Conservation (phyloP, 139 green algal genomes). For the Chlamydomonas schloesseri region DNA sequence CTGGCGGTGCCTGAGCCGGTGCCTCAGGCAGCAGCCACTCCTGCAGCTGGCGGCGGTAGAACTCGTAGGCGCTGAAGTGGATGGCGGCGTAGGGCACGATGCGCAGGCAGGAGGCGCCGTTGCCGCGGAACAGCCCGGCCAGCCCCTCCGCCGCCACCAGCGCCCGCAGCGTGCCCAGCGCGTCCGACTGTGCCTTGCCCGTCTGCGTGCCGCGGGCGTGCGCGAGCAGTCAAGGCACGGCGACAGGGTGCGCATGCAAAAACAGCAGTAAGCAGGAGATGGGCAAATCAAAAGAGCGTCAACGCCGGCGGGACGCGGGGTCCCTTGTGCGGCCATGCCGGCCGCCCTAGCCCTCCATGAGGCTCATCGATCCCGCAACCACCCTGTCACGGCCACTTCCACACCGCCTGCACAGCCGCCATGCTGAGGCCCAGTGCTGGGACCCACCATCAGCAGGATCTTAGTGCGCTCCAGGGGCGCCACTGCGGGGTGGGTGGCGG, state of each 20-base stretch:
- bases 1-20: neutral
- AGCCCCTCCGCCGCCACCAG: slow-evolving; percentile 78
- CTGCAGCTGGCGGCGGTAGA: slow-evolving; percentile 74
- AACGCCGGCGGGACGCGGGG: neutral
- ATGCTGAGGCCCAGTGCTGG: no score
- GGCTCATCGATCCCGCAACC: no score
- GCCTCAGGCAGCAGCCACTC: slow-evolving; percentile 9
- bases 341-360: neutral
- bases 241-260: neutral
- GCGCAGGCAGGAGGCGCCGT: slow-evolving; percentile 86
- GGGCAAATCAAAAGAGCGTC: neutral
- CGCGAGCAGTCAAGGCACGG: no score
- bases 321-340: neutral
- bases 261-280: neutral
- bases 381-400: no score
- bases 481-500: slow-evolving; percentile 36
- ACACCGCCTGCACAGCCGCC: neutral
- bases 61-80: slow-evolving; percentile 93
- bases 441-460: slow-evolving; percentile 86
- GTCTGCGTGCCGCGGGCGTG: no score
- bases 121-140: slow-evolving; percentile 88
- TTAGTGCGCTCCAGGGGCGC: slow-evolving; percentile 90
- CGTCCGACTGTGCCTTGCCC: slow-evolving; percentile 52
- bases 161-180: slow-evolving; percentile 63
- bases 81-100: slow-evolving; percentile 94